Evolutionary conservation across 768 basidiomycete genomes (phyloP).

Genomic region (Obba rivulosa): DNA sequence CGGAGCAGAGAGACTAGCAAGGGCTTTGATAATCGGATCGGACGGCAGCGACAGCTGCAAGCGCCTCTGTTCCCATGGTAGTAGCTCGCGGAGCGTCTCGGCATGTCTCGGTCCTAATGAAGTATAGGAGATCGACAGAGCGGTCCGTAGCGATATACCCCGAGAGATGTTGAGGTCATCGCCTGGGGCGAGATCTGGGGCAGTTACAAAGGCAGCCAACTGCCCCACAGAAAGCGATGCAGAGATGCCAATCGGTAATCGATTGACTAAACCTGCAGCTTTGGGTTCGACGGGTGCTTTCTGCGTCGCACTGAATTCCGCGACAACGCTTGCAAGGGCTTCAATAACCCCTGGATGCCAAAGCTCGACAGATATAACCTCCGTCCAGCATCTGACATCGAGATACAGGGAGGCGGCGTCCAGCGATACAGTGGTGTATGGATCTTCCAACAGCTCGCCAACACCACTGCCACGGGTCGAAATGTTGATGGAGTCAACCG

Average conservation of each 20-base stretch:
- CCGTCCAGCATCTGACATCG: conserved; percentile 45
- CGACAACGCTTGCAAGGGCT: conserved; percentile 46
- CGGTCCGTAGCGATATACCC: conserved; percentile 56
- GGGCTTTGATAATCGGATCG: conserved; percentile 43
- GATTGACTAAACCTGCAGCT: conserved; percentile 15
- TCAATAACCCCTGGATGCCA: conserved; percentile 60
- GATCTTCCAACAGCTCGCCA: conserved; percentile 47
- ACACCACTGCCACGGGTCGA: conserved; percentile 38
- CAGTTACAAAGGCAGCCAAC: conserved; percentile 64
- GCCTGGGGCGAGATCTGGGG: conserved; percentile 74
- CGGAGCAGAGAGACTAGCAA: conserved; percentile 32
- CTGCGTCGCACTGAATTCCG: conserved; percentile 21
- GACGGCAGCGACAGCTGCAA: conserved; percentile 49
- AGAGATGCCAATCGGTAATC: conserved; percentile 51
- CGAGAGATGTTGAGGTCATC: conserved; percentile 62
- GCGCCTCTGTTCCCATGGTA: conserved; percentile 39
- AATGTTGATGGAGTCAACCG: conserved; percentile 52
- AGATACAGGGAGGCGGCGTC: conserved; percentile 38
- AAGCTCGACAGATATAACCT: conserved; percentile 58
- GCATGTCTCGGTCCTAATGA: conserved; percentile 32
- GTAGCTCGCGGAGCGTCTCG: conserved; percentile 22
- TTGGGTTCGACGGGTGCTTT: not conserved
- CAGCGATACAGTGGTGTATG: conserved; percentile 34
- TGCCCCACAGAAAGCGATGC: conserved; percentile 54
- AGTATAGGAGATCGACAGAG: conserved; percentile 51